phyloP scores from a whole-genome alignment of 768 basidiomycete species.

The Kondoa malvinella region DNA sequence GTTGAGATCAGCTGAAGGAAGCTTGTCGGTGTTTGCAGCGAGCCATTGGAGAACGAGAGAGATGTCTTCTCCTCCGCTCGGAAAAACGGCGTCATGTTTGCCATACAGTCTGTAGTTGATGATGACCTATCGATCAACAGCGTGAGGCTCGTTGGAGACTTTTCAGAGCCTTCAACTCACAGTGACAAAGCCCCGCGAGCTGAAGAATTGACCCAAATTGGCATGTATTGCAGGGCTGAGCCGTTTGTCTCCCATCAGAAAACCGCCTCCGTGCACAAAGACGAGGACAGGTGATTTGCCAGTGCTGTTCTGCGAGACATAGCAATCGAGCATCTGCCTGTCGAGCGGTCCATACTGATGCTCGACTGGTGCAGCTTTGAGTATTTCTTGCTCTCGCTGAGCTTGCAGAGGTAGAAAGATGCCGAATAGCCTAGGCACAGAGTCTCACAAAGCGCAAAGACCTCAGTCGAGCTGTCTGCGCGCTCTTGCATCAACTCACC shows the following conservation, averaged over 20 bases:
- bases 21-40: background rate
- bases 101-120: conserved; percentile 2
- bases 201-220: background rate
- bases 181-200: background rate
- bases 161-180: too few species aligned
- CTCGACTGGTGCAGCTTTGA: background rate
- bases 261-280: background rate
- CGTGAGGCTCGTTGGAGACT: too few species aligned
- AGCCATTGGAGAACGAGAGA: conserved; percentile 4
- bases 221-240: background rate
- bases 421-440: background rate
- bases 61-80: background rate
- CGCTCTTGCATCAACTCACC: background rate
- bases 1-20: background rate
- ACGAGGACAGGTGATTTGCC: background rate
- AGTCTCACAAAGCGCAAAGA: background rate
- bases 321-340: background rate
- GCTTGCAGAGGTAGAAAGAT: background rate
- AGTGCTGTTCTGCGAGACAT: background rate
- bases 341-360: background rate
- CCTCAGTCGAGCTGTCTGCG: background rate
- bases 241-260: background rate
- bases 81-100: background rate
- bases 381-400: background rate
- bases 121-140: conserved; percentile 5